Evolutionary conservation across 2,329 filamentous ascomycete genomes (phyloP), one percentile per base, ranked within the genome.

Genomic region (Colletotrichum ledebouriae): DNA sequence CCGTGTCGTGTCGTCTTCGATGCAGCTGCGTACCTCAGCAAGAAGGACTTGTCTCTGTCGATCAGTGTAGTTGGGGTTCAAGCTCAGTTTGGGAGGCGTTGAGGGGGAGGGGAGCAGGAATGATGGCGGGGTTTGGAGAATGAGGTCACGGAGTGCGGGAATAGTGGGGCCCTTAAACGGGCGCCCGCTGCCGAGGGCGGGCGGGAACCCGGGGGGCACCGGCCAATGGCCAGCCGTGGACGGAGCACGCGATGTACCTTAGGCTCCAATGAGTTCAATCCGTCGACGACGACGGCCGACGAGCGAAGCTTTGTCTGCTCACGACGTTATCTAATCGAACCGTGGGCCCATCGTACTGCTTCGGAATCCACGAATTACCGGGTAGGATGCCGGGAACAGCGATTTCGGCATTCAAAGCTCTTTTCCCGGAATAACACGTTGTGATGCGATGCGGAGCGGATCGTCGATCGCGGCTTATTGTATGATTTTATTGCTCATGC

Each of bases 71-170:
- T 52, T 34, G 42, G 46, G 20, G 34, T 37, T 15, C 2, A 50
- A 50, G 61, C 12, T 39, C 39, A 33, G 33, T 39, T 53, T 59
- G 47, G 47, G 65, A 59, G 65, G 60, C 47, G 60, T 37, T 59
- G 33, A 39, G 39, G 42, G 22, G 22, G 22, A 22, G 22, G 29
- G 47, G 49, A 20, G 59, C 59, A 37, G 29, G 39, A 41, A 58
- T 20, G 25, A 69, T 57, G 66, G 66, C 61, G 61, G 66, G 65
- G 60, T 39, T 17, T 55, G 49, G 46, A 44, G 46, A 39, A 66
- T 66, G 66, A 68, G 53, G 61, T 66, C 66, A 69, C 61, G 44
- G 42, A 55, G 47, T 37, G 33, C 39, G 53, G 53, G 22, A 17
- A 59, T 20, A 56, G 61, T 68, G 66, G 66, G 42, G 61, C 39